Evolutionary conservation across 768 basidiomycete genomes (phyloP).

Genomic region (Hortiboletus campestris): DNA sequence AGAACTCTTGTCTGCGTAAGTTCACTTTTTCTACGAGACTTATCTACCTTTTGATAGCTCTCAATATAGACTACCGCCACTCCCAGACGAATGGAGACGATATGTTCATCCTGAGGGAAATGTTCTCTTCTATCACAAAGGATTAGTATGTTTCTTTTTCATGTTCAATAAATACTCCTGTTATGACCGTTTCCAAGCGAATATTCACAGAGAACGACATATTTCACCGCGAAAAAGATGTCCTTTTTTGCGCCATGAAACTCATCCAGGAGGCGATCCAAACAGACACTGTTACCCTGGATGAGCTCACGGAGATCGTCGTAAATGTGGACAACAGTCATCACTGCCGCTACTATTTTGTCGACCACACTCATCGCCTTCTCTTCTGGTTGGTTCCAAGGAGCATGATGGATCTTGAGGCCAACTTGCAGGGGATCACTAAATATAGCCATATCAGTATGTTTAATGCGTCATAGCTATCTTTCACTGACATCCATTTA

Average conservation of each 20-base stretch:
- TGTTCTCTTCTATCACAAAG: slow-evolving; percentile 12
- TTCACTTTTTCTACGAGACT: too few species aligned
- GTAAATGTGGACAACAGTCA: slow-evolving; percentile 1
- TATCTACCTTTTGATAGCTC: too few species aligned
- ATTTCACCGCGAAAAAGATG: not conserved
- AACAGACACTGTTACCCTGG: not conserved
- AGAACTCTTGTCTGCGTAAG: slow-evolving; percentile 9
- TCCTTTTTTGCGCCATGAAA: slow-evolving; percentile 3
- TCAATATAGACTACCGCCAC: too few species aligned
- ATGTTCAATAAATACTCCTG: not conserved
- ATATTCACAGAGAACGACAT: slow-evolving; percentile 16
- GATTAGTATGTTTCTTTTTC: slow-evolving; percentile 4
- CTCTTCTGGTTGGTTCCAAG: slow-evolving; percentile 16
- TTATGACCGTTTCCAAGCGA: slow-evolving; percentile 4
- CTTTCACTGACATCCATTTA: not conserved
- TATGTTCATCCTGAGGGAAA: too few species aligned
- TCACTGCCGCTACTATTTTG: slow-evolving; percentile 16
- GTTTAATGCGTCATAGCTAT: not conserved
- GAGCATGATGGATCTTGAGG: not conserved
- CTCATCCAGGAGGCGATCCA: slow-evolving; percentile 6
- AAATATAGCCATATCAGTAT: slow-evolving; percentile 12
- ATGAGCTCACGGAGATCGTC: slow-evolving; percentile 11
- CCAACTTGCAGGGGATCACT: slow-evolving; percentile 6
- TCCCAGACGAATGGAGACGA: too few species aligned
- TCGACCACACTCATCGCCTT: slow-evolving; percentile 15